A percentile compares a stretch with the other conserved stretches of the same genome.
Conservation (phyloP, 2,329 filamentous ascomycete genomes). For the Colletotrichum somersetense region DNA sequence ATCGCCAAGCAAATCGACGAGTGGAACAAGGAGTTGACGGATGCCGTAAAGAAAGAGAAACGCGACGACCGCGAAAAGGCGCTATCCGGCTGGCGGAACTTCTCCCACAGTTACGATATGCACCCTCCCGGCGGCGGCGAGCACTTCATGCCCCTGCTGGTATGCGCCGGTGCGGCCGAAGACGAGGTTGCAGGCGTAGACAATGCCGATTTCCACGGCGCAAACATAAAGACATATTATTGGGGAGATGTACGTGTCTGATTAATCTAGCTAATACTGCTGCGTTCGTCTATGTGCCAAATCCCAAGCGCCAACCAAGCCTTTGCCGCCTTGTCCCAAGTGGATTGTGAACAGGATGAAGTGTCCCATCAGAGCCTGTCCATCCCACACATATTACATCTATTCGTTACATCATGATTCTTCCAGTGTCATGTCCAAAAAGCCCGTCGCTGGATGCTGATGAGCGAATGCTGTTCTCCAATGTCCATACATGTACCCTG, state of each 20-base stretch:
- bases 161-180: slow-evolving; percentile 65
- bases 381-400: slow-evolving; percentile 36
- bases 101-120: slow-evolving; percentile 64
- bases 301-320: slow-evolving; percentile 22
- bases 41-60: slow-evolving; percentile 53
- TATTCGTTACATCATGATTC: slow-evolving; percentile 38
- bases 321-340: slow-evolving; percentile 15
- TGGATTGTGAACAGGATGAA: slow-evolving; percentile 11
- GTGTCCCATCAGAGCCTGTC: slow-evolving; percentile 7
- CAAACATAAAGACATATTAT: slow-evolving; percentile 68
- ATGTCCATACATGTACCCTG: background rate
- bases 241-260: slow-evolving; percentile 55
- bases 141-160: slow-evolving; percentile 71
- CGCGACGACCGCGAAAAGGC: slow-evolving; percentile 53
- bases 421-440: slow-evolving; percentile 20
- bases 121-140: slow-evolving; percentile 67
- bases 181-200: slow-evolving; percentile 60
- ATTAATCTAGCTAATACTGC: slow-evolving; percentile 29
- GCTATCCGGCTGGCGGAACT: slow-evolving; percentile 61
- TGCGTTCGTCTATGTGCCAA: slow-evolving; percentile 23
- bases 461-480: slow-evolving; percentile 19
- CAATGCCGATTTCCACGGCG: slow-evolving; percentile 61
- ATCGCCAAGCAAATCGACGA: slow-evolving; percentile 45
- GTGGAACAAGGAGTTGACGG: slow-evolving; percentile 63
- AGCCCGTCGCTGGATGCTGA: slow-evolving; percentile 35